Evolutionary conservation across 1,284 basidiomycete genomes (phyloP).

Genomic region (Cutaneotrichosporon cutaneum): DNA sequence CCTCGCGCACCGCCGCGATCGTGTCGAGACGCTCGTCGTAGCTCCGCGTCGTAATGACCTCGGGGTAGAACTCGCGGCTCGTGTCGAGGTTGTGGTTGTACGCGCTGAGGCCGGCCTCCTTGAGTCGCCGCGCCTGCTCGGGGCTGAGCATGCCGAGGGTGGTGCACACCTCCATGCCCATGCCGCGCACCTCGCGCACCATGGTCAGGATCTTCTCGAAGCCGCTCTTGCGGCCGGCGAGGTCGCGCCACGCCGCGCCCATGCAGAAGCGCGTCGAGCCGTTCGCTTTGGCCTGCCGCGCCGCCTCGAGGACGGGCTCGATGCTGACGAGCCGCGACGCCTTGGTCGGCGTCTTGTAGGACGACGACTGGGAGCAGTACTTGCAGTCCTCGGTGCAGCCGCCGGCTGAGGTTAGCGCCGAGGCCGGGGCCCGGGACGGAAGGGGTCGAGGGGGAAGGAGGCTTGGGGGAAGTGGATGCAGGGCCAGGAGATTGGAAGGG

Average conservation of each 20-base stretch:
- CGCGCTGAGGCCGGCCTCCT: constrained; percentile 92
- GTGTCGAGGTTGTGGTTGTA: constrained; percentile 99
- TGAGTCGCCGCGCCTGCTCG: constrained; percentile 88
- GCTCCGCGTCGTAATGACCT: constrained; percentile 90
- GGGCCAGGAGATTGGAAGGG: not conserved
- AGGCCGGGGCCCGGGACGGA: not conserved
- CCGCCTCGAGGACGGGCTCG: constrained; percentile 86
- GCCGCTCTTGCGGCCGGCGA: constrained; percentile 87
- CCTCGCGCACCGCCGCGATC: constrained; percentile 83
- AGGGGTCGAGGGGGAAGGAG: not conserved
- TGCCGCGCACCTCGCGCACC: constrained; percentile 77
- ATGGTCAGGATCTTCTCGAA: constrained; percentile 92
- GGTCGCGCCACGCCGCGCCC: constrained; percentile 98
- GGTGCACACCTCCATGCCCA: constrained; percentile 97
- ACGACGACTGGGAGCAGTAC: constrained; percentile 95
- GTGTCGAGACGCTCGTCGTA: constrained; percentile 93
- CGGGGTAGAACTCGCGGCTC: constrained; percentile 92
- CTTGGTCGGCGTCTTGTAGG: constrained; percentile 83
- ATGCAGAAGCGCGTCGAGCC: constrained; percentile 98
- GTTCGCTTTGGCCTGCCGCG: constrained; percentile 89
- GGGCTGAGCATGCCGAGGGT: constrained; percentile 95
- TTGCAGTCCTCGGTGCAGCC: constrained; percentile 98
- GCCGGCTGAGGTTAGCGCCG: constrained; percentile 61
- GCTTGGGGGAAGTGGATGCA: not conserved
- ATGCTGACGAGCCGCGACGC: constrained; percentile 86